Evolutionary conservation across 1,139 yeast genomes (phyloP).

Genomic region (Taiozyma onychis): DNA sequence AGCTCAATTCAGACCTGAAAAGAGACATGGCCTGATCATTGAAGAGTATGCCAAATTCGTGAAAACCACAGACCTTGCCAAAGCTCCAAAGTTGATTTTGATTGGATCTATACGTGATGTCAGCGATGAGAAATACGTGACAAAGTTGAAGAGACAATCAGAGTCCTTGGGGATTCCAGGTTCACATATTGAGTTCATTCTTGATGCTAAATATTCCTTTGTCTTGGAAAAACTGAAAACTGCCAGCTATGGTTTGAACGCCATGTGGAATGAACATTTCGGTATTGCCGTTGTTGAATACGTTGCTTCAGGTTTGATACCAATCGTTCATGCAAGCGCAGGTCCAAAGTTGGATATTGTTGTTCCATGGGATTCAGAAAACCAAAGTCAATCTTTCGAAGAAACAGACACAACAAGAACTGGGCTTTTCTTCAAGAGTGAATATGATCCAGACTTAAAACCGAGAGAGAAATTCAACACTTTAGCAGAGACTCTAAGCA

Average conservation of each 20-base stretch:
- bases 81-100: constrained; percentile 52
- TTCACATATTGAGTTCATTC: constrained; percentile 54
- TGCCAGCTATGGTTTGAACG: constrained; percentile 78
- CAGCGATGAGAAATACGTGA: constrained; percentile 59
- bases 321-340: constrained; percentile 89
- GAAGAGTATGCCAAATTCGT: constrained; percentile 53
- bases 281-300: constrained; percentile 98
- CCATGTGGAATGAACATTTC: constrained; percentile 99
- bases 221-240: constrained; percentile 50
- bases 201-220: constrained; percentile 69
- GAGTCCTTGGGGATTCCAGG: constrained; percentile 40
- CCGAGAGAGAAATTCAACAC: constrained; percentile 23
- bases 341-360: constrained; percentile 92
- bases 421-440: constrained; percentile 72
- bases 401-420: constrained; percentile 34
- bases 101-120: constrained; percentile 81
- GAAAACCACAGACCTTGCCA: constrained; percentile 9
- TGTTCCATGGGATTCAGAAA: constrained; percentile 41
- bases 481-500: constrained; percentile 40
- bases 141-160: constrained; percentile 41
- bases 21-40: constrained; percentile 73
- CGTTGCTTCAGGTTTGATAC: constrained; percentile 79
- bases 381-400: constrained; percentile 23
- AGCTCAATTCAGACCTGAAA: constrained; percentile 96
- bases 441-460: constrained; percentile 55